These are phyloP conservation scores for Hemisphaericaspora xylanilytica DNA, from an alignment of 1,139 yeast species.

Conservation along the genomic window DNA sequence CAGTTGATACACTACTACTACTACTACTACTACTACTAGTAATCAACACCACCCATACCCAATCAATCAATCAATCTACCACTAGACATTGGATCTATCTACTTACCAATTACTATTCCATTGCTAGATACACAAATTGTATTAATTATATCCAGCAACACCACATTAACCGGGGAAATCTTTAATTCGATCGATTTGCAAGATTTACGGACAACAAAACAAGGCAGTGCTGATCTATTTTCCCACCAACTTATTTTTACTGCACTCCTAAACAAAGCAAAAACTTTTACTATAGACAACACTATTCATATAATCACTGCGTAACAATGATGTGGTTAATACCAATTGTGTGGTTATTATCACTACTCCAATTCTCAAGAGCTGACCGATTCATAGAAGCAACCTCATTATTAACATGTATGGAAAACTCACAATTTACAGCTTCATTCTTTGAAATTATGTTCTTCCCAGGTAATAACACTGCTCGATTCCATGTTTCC, in stretches of 20 bases:
- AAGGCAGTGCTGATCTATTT: too few species aligned
- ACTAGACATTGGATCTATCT: not conserved
- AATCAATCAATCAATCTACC: not conserved
- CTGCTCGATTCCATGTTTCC: slow-evolving; percentile 64
- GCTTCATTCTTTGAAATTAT: slow-evolving; percentile 82
- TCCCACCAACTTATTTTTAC: too few species aligned
- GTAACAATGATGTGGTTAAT: slow-evolving; percentile 3
- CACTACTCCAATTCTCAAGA: not conserved
- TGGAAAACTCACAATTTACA: slow-evolving; percentile 84
- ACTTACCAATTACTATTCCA: not conserved
- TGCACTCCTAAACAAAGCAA: too few species aligned
- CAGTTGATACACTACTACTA: not conserved
- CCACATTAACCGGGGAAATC: too few species aligned
- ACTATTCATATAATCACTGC: not conserved
- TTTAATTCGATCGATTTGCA: too few species aligned
- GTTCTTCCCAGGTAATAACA: slow-evolving; percentile 62
- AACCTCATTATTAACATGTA: slow-evolving; percentile 85
- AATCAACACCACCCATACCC: too few species aligned
- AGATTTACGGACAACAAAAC: too few species aligned
- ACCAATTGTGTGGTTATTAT: slow-evolving; percentile 3
- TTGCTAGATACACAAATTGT: not conserved
- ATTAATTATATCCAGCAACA: too few species aligned
- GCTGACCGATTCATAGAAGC: slow-evolving; percentile 40
- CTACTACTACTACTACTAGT: too few species aligned
- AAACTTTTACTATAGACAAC: not conserved